These are phyloP conservation scores for Mycosphaerella sp. DNA, from an alignment of 2,329 filamentous ascomycete genomes.

Conservation along the genomic window DNA sequence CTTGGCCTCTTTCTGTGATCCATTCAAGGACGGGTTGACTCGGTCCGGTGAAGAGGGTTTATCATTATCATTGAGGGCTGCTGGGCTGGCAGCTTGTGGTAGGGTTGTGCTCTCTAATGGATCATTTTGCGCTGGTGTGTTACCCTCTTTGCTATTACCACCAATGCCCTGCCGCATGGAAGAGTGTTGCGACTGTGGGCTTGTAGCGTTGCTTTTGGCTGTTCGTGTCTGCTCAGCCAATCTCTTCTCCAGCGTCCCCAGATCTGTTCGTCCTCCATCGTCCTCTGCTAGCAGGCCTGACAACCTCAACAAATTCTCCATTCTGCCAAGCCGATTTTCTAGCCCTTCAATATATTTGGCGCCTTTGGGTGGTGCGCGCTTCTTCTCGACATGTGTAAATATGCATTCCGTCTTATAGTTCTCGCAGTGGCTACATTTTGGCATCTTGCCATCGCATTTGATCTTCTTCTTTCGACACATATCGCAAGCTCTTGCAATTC, in stretches of 20 bases:
- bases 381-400: conserved; percentile 98
- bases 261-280: conserved; percentile 76
- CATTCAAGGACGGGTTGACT: conserved; percentile 3
- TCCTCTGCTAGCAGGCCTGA: conserved; percentile 83
- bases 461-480: conserved; percentile 97
- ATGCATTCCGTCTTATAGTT: conserved; percentile 98
- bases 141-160: conserved; percentile 6
- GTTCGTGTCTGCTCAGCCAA: conserved; percentile 46
- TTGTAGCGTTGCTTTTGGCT: conserved; percentile 29
- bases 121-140: conserved; percentile 14
- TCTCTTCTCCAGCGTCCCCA: conserved; percentile 79
- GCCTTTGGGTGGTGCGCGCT: conserved; percentile 91
- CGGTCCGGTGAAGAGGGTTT: conserved; percentile 11
- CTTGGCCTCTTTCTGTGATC: conserved; percentile 8
- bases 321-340: conserved; percentile 88
- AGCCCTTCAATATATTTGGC: conserved; percentile 97
- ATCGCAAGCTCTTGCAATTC: conserved; percentile 86
- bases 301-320: conserved; percentile 84
- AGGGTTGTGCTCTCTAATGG: conserved; percentile 1
- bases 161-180: conserved; percentile 11
- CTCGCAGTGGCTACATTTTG: conserved; percentile 88
- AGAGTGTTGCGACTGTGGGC: conserved; percentile 30
- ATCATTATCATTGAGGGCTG: conserved; percentile 6
- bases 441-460: conserved; percentile 95
- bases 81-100: conserved; percentile 3